Base-by-base conservation (phyloP, 352 stramenopile genomes). In the Phytophthora multivora region DNA sequence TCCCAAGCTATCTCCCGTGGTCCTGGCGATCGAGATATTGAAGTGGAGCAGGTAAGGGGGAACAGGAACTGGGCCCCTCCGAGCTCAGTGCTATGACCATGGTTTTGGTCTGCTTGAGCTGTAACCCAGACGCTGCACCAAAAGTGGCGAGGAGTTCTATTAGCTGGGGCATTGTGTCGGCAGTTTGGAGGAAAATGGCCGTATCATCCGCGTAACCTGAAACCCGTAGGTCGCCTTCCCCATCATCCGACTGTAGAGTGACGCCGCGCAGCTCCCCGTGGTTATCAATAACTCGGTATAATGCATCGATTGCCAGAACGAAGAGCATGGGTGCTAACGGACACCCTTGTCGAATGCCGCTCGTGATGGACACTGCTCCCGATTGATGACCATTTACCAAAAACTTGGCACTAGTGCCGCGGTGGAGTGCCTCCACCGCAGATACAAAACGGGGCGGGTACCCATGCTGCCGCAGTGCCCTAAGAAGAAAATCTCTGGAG, bases 301-400 rank as follows among this genome's bases (percentile, higher is more conserved):
- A n/a, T 5, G 42, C 11, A 18, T 61, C 42, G 6, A 61, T 5
- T 3, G n/a, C 42, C 0, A 53, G 33, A 26, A 61, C 39, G 31
- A 61, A 61, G 11, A 61, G 23, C 5, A 53, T 12, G 5, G 53
- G 51, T 3, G 51, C 40, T 0, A 50, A 13, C n/a, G 53, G 30
- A 7, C 35, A 61, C 19, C 53, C 53, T 41, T 61, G 53, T 1
- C 42, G 18, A 16, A 61, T 61, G 3, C 53, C 52, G 31, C 41
- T 47, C 0, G 42, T 60, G 28, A 60, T 25, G 12, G 12, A 3
- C 5, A 59, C 19, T 2, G 13, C 6, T 16, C 41, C 7, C 25
- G 28, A 60, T 13, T 21, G 18, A 7, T 10, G 18, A 6, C 41
- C 18, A 18, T 51, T 33, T 0, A 13, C 30, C 0, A 51, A 7